Percentiles rank a stretch among this genome's conserved stretches.
Evolutionary conservation across 1,284 basidiomycete genomes (phyloP).

Genomic region (Sanghuangporus baumii): DNA sequence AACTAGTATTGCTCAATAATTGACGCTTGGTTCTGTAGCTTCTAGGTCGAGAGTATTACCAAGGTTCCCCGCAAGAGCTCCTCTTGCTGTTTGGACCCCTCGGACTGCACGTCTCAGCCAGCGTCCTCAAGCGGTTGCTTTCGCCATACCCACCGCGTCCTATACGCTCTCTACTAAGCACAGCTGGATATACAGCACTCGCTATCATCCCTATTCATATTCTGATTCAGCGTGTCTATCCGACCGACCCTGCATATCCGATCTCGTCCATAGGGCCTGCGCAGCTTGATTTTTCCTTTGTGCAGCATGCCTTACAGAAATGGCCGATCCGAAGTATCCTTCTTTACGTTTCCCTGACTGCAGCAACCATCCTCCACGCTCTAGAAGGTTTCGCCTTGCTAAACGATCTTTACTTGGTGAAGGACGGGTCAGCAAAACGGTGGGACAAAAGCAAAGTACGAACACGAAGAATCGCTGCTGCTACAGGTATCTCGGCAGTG

Average conservation of each 20-base stretch:
- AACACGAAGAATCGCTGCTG: slow-evolving; percentile 30
- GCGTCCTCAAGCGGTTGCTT: slow-evolving; percentile 50
- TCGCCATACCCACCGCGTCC: slow-evolving; percentile 24
- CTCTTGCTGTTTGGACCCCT: slow-evolving; percentile 59
- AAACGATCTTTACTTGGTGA: slow-evolving; percentile 39
- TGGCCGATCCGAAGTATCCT: slow-evolving; percentile 59
- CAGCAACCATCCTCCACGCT: slow-evolving; percentile 46
- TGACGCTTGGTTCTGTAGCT: slow-evolving; percentile 36
- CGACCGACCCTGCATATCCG: slow-evolving; percentile 37
- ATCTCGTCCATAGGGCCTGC: slow-evolving; percentile 57
- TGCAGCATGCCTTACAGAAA: slow-evolving; percentile 53
- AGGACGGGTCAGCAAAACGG: slow-evolving; percentile 20
- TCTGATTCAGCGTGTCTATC: slow-evolving; percentile 52
- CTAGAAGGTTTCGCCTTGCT: slow-evolving; percentile 53
- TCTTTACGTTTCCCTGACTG: slow-evolving; percentile 53
- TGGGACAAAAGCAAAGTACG: slow-evolving; percentile 23
- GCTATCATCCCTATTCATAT: slow-evolving; percentile 59
- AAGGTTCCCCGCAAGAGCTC: slow-evolving; percentile 57
- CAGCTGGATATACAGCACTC: slow-evolving; percentile 51
- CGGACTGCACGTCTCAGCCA: slow-evolving; percentile 49
- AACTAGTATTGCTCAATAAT: neutral
- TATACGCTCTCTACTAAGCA: slow-evolving; percentile 37
- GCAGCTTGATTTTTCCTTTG: slow-evolving; percentile 71
- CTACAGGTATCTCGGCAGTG: slow-evolving; percentile 40
- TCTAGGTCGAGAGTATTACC: slow-evolving; percentile 74